These are phyloP conservation scores for Aspergillus oerlinghausenensis DNA, from an alignment of 2,329 filamentous ascomycete species.

Conservation along the genomic window DNA sequence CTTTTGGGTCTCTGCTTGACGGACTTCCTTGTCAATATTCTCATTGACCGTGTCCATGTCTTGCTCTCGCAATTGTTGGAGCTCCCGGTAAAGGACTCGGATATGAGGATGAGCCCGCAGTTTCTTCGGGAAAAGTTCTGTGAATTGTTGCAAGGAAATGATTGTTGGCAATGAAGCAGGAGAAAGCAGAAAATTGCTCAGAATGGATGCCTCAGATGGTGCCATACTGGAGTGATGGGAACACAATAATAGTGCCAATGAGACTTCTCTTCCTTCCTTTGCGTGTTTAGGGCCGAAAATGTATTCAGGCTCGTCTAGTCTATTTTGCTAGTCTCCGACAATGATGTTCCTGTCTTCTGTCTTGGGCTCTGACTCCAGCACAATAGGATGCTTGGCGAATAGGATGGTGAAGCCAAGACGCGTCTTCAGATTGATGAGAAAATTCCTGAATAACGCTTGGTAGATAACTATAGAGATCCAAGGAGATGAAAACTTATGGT, in stretches of 20 bases:
- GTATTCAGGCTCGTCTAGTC: not conserved
- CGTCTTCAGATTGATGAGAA: not conserved
- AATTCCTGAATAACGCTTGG: not conserved
- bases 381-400: not conserved
- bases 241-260: conserved; percentile 1
- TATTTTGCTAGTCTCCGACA: not conserved
- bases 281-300: not conserved
- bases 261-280: not conserved
- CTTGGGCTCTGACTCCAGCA: not conserved
- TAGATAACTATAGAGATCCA: not conserved
- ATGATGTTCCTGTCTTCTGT: not conserved
- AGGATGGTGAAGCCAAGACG: not conserved
- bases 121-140: conserved; percentile 66
- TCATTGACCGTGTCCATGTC: conserved; percentile 62
- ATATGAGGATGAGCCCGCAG: conserved; percentile 64
- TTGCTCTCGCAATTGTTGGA: conserved; percentile 68
- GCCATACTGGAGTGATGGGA: conserved; percentile 51
- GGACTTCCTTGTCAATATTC: conserved; percentile 43
- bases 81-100: conserved; percentile 68
- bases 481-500: not conserved
- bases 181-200: conserved; percentile 72
- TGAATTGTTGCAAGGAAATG: conserved; percentile 70
- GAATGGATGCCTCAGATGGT: conserved; percentile 68
- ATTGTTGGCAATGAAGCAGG: conserved; percentile 70
- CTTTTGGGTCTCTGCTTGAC: conserved; percentile 33